phyloP scores from a whole-genome alignment of 2,329 filamentous ascomycete species.

The Coniochaeta pulveracea region DNA sequence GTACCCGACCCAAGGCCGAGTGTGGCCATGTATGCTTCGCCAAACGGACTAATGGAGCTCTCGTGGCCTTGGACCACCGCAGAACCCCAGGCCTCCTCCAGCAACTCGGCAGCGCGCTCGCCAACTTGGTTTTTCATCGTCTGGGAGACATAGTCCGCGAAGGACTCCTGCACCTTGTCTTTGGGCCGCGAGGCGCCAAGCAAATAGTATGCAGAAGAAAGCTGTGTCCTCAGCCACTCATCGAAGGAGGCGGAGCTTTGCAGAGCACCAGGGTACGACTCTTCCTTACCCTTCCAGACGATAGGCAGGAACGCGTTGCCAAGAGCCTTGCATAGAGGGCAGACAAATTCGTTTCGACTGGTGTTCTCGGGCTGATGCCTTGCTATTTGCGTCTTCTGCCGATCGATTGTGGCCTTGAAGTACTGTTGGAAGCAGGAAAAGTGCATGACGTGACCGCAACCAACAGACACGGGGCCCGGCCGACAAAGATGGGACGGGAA shows the following conservation, averaged over 20 bases:
- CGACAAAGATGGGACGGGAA: slow-evolving; percentile 60
- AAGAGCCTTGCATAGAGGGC: slow-evolving; percentile 89
- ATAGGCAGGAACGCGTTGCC: slow-evolving; percentile 93
- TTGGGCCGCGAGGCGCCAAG: slow-evolving; percentile 21
- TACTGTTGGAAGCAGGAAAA: slow-evolving; percentile 92
- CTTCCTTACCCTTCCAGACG: slow-evolving; percentile 86
- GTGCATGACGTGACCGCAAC: slow-evolving; percentile 98
- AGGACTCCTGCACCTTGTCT: slow-evolving; percentile 22
- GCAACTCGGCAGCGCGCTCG: slow-evolving; percentile 23
- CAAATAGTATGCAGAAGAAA: slow-evolving; percentile 32
- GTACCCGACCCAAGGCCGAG: slow-evolving; percentile 7
- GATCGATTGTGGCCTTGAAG: slow-evolving; percentile 67
- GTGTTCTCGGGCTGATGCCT: slow-evolving; percentile 83
- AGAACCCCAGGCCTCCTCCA: slow-evolving; percentile 31
- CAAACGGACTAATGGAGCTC: slow-evolving; percentile 28
- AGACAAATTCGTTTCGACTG: slow-evolving; percentile 79
- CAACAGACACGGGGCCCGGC: slow-evolving; percentile 72
- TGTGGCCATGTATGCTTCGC: slow-evolving; percentile 27
- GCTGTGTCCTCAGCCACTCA: slow-evolving; percentile 53
- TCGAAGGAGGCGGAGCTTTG: slow-evolving; percentile 47
- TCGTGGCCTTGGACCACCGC: slow-evolving; percentile 16
- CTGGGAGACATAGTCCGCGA: slow-evolving; percentile 25
- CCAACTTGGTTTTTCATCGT: slow-evolving; percentile 27
- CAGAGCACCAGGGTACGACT: slow-evolving; percentile 67
- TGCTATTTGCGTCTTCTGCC: slow-evolving; percentile 87